These are phyloP conservation scores for Boletus eberwhitei DNA, from an alignment of 768 basidiomycete genomes.

Conservation along the genomic window DNA sequence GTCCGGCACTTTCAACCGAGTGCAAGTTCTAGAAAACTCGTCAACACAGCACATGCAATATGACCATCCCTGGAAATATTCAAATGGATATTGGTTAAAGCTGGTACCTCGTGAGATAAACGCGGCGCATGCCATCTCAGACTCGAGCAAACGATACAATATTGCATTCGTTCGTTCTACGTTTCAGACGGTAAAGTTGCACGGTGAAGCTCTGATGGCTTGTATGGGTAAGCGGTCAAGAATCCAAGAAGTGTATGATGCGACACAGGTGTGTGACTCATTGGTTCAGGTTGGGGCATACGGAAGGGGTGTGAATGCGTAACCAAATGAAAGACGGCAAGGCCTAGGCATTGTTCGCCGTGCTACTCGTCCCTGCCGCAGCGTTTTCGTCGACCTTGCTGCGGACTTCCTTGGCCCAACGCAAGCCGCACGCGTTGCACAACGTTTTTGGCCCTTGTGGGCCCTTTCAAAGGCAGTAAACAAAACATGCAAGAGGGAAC, in stretches of 20 bases:
- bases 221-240: slow-evolving; percentile 10
- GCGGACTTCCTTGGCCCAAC: slow-evolving; percentile 82
- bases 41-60: neutral
- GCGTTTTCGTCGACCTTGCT: slow-evolving; percentile 37
- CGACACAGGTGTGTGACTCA: neutral
- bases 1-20: neutral
- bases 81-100: slow-evolving; percentile 1
- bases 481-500: slow-evolving; percentile 17
- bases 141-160: slow-evolving; percentile 2
- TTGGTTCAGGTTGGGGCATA: slow-evolving; percentile 5
- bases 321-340: neutral
- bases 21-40: slow-evolving; percentile 1
- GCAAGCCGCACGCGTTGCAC: slow-evolving; percentile 92
- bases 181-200: slow-evolving; percentile 4
- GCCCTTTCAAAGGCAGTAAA: slow-evolving; percentile 53
- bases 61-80: neutral
- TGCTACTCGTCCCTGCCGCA: slow-evolving; percentile 21
- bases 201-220: slow-evolving; percentile 5
- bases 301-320: neutral
- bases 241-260: slow-evolving; percentile 15
- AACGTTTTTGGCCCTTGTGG: slow-evolving; percentile 95
- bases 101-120: slow-evolving; percentile 5
- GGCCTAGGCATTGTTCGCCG: slow-evolving; percentile 17
- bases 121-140: neutral
- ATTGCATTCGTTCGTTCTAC: slow-evolving; percentile 4